Conservation (phyloP, 2,329 filamentous ascomycete species). For the Thelonectria blattea region DNA sequence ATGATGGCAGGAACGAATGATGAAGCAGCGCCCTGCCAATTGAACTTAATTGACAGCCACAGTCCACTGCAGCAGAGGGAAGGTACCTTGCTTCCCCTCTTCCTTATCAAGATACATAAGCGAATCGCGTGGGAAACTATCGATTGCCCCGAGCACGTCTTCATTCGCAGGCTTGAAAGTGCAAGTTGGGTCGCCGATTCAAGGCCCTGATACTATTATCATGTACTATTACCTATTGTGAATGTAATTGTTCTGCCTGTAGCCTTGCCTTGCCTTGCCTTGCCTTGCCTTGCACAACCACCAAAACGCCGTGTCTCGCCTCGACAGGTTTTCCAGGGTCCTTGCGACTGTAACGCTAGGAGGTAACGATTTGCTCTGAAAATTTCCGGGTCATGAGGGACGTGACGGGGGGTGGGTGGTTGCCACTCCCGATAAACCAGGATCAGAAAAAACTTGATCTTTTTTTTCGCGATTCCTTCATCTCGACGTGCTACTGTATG, state of each 20-base stretch:
- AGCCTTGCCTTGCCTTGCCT: neutral
- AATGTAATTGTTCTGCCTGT: neutral
- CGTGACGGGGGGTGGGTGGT: conserved; percentile 9
- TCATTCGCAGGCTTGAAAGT: neutral
- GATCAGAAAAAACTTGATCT: conserved; percentile 13
- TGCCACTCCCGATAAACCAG: conserved; percentile 7
- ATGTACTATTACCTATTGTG: too few relatives aligned
- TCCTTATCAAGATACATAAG: neutral
- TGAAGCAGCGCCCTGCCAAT: too few relatives aligned
- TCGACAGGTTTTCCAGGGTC: conserved; percentile 13
- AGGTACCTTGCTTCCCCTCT: neutral
- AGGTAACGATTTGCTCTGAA: conserved; percentile 11
- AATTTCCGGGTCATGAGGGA: conserved; percentile 19
- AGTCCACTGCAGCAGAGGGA: neutral
- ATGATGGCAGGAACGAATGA: too few relatives aligned
- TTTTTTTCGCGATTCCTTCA: neutral
- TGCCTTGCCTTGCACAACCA: neutral
- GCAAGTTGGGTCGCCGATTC: neutral
- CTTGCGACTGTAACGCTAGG: conserved; percentile 24
- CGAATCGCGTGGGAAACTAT: neutral
- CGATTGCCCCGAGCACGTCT: neutral
- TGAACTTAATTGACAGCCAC: too few relatives aligned
- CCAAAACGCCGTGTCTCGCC: neutral
- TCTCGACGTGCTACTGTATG: too few relatives aligned
- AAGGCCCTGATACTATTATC: neutral